phyloP scores from a whole-genome alignment of 2,329 filamentous ascomycete species.

The Scortechinia acanthostroma region DNA sequence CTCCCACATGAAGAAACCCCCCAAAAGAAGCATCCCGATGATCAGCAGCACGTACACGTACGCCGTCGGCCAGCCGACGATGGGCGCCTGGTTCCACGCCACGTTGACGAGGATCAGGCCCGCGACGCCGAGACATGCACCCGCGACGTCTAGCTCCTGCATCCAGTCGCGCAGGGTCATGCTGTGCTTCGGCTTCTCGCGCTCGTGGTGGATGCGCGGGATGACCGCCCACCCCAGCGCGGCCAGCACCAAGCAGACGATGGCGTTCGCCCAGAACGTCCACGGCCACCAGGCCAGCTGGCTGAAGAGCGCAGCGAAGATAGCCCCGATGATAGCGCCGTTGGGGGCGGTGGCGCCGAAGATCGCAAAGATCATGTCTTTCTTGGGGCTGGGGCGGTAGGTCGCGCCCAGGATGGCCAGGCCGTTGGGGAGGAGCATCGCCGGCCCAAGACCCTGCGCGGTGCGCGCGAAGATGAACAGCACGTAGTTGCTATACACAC shows the following conservation, averaged over 20 bases:
- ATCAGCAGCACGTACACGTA: conserved; percentile 51
- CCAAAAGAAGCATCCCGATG: conserved; percentile 43
- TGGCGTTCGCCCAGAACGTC: conserved; percentile 32
- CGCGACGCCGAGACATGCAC: conserved; percentile 34
- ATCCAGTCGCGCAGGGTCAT: conserved; percentile 11
- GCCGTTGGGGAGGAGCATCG: conserved; percentile 55
- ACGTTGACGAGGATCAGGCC: conserved; percentile 58
- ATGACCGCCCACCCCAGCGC: conserved; percentile 17
- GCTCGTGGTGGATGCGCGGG: conserved; percentile 9
- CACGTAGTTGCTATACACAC: conserved; percentile 10
- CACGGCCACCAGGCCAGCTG: conserved; percentile 35
- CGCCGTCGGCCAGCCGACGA: conserved; percentile 46
- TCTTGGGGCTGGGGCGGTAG: conserved; percentile 46
- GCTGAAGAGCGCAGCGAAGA: conserved; percentile 32
- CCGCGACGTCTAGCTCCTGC: conserved; percentile 29
- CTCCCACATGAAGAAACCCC: conserved; percentile 45
- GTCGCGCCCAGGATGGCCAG: conserved; percentile 52
- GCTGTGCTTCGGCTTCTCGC: conserved; percentile 5
- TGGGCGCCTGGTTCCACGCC: conserved; percentile 58
- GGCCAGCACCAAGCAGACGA: conserved; percentile 18
- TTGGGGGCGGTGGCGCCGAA: conserved; percentile 38
- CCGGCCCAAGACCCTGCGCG: conserved; percentile 53
- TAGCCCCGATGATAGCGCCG: conserved; percentile 17
- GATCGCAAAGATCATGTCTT: conserved; percentile 49
- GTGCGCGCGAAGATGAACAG: conserved; percentile 43